These are phyloP conservation scores for carrot (Daucus carota) DNA, from an alignment of 129 eudicot genomes.

Conservation along the genomic window DH1_v3.0 NC_030387.2:37028001-37028500, in stretches of 20 bases:
- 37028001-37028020: no score
- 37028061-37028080: constrained; percentile 39
- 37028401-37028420: constrained; percentile 9
- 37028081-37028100: constrained; percentile 45
- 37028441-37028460: constrained; percentile 19
- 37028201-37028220: constrained; percentile 43
- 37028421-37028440: constrained; percentile 33
- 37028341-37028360: background rate
- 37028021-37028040: no score
- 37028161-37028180: constrained; percentile 34
- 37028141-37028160: constrained; percentile 37
- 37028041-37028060: no score
- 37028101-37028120: constrained; percentile 30
- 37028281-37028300: constrained; percentile 24
- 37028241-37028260: no score
- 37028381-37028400: constrained; percentile 4
- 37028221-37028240: constrained; percentile 32
- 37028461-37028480: background rate
- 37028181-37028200: constrained; percentile 30
- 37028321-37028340: background rate
- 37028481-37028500: constrained; percentile 2
- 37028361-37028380: constrained; percentile 10
- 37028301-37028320: background rate
- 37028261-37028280: constrained; percentile 32
- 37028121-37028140: background rate